phyloP scores from a whole-genome alignment of 805 yeast genomes.

The Myxozyma neotropica region DNA sequence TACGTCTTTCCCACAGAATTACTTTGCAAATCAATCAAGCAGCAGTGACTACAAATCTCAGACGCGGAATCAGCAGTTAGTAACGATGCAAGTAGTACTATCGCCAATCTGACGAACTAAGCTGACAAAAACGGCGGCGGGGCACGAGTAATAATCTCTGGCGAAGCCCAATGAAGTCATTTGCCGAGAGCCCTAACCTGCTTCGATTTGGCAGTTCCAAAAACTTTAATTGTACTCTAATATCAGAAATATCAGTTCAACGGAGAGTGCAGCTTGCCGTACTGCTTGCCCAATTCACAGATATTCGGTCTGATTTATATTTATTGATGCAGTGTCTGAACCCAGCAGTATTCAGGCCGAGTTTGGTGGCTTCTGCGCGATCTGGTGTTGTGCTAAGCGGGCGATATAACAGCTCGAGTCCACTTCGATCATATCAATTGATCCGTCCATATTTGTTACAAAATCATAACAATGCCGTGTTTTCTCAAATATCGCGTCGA shows the following conservation, averaged over 20 bases:
- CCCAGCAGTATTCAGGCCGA: not conserved
- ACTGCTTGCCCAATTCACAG: no score
- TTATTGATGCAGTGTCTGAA: conserved; percentile 1
- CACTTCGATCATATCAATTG: not conserved
- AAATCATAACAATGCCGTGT: not conserved
- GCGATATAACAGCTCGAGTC: not conserved
- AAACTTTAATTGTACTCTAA: no score
- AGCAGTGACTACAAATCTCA: not conserved
- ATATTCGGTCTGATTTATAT: not conserved
- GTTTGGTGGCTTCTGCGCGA: not conserved
- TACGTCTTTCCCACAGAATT: not conserved
- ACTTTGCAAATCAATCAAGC: not conserved
- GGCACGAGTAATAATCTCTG: no score
- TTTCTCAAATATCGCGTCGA: not conserved
- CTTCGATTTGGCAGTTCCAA: no score
- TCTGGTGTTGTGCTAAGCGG: not conserved
- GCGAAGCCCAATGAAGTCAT: not conserved
- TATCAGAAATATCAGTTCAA: no score
- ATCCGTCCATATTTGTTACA: not conserved
- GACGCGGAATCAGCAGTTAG: no score
- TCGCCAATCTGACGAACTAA: no score
- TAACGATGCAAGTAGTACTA: no score
- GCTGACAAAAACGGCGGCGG: no score
- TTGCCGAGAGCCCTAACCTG: not conserved
- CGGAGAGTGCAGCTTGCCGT: no score